These are phyloP conservation scores for Cubamyces lactineus DNA, from an alignment of 768 basidiomycete species.

Conservation along the genomic window DNA sequence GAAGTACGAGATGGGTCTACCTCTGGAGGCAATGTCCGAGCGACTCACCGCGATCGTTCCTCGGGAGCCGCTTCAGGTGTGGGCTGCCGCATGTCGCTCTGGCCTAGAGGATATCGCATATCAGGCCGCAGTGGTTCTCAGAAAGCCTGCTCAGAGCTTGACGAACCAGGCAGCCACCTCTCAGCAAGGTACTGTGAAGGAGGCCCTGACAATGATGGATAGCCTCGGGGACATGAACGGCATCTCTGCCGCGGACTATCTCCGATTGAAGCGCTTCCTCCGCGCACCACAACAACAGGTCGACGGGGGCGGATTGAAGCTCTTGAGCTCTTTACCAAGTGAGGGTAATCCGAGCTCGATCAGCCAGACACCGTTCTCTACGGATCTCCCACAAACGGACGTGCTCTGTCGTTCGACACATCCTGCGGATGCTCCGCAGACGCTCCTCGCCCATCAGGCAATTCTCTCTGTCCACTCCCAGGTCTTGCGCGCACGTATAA, in stretches of 20 bases:
- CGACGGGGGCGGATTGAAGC: not conserved
- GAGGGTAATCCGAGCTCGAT: not conserved
- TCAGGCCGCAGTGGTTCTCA: conserved; percentile 3
- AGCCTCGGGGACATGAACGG: conserved; percentile 10
- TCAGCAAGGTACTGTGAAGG: no score
- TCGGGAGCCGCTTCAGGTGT: conserved; percentile 9
- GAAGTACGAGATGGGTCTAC: conserved; percentile 34
- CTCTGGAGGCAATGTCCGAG: conserved; percentile 18
- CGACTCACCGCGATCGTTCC: not conserved
- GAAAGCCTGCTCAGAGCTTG: not conserved
- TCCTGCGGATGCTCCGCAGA: conserved; percentile 23
- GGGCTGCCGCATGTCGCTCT: conserved; percentile 15
- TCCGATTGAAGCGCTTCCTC: conserved; percentile 6
- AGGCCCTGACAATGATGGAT: not conserved
- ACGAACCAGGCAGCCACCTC: not conserved
- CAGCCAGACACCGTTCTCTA: not conserved
- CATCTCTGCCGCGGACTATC: conserved; percentile 15
- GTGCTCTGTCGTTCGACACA: conserved; percentile 54
- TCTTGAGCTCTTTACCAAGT: not conserved
- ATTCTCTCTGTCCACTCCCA: conserved; percentile 41
- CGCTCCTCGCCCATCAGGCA: conserved; percentile 38
- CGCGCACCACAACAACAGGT: not conserved
- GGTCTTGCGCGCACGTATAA: conserved; percentile 26
- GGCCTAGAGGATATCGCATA: conserved; percentile 14
- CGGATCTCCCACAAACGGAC: conserved; percentile 34